Percentiles rank a stretch among this genome's conserved stretches.
Evolutionary conservation across 495 filamentous ascomycete genomes (phyloP).

Genomic region (Hypoxylon cercidicola): DNA sequence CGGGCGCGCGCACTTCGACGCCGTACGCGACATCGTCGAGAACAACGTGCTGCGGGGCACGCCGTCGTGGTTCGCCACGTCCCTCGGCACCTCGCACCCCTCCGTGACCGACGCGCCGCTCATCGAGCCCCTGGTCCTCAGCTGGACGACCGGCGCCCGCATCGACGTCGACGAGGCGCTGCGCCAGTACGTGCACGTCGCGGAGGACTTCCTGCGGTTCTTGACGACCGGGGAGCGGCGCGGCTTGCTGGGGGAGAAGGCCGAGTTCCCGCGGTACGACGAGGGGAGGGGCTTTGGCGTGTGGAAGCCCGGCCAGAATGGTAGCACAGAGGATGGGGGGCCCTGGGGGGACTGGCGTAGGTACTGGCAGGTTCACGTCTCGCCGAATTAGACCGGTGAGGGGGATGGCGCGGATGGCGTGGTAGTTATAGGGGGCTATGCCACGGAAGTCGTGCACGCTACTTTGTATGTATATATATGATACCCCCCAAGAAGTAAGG

Average conservation of each 20-base stretch:
- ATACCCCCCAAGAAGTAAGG: not conserved
- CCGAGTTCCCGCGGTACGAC: conserved; percentile 52
- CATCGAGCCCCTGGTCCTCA: conserved; percentile 58
- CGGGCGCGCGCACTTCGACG: conserved; percentile 62
- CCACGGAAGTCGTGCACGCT: not conserved
- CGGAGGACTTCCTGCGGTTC: conserved; percentile 57
- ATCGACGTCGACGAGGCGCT: conserved; percentile 54
- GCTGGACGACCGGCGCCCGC: conserved; percentile 59
- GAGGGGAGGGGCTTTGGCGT: conserved; percentile 47
- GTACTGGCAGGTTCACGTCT: conserved; percentile 56
- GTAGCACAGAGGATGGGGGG: conserved; percentile 36
- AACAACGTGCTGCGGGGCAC: conserved; percentile 48
- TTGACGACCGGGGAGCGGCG: conserved; percentile 46
- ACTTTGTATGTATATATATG: not conserved
- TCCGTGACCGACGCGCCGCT: conserved; percentile 65
- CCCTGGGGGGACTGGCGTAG: conserved; percentile 51
- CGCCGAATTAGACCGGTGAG: conserved; percentile 32
- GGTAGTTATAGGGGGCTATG: not conserved
- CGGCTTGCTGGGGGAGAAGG: conserved; percentile 49
- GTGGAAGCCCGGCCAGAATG: conserved; percentile 49
- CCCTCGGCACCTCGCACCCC: conserved; percentile 61
- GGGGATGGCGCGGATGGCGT: not conserved
- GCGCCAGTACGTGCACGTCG: conserved; percentile 56
- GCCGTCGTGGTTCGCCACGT: conserved; percentile 64
- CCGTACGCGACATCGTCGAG: conserved; percentile 57